Evolutionary conservation across 306 rosid species (phyloP).

Genomic region (Acacia acuminata): DNA sequence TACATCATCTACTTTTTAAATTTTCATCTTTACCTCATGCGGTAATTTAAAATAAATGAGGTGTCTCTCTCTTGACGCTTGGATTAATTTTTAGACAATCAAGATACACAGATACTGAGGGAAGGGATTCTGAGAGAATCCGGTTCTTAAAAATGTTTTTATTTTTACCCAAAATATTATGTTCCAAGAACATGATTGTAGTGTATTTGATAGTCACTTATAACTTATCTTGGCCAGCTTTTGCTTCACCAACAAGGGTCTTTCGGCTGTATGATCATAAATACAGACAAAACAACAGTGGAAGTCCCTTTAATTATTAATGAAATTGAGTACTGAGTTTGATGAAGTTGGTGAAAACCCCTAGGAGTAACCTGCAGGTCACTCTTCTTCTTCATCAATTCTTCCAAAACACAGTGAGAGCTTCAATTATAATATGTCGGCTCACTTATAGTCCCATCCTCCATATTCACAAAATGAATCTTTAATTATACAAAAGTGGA

Average conservation of each 20-base stretch:
- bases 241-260: background rate
- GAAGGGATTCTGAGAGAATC: too few species aligned
- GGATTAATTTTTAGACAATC: too few species aligned
- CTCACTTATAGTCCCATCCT: too few species aligned
- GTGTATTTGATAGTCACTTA: conserved; percentile 6
- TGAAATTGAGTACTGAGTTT: background rate
- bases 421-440: background rate
- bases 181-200: background rate
- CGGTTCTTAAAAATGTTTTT: background rate
- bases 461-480: too few species aligned
- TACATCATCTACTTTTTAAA: too few species aligned
- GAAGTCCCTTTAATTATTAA: conserved; percentile 6
- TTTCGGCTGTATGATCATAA: background rate
- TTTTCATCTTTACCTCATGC: too few species aligned
- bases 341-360: background rate
- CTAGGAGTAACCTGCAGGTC: background rate
- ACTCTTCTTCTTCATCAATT: conserved; percentile 18
- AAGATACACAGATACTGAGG: too few species aligned
- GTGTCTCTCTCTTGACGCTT: too few species aligned
- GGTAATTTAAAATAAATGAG: too few species aligned
- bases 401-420: background rate
- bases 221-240: background rate
- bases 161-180: background rate
- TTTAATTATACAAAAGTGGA: too few species aligned
- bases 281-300: conserved; percentile 22